These are phyloP conservation scores for Jatropha podagrica DNA, from an alignment of 441 rosid species.

Conservation along the genomic window DNA sequence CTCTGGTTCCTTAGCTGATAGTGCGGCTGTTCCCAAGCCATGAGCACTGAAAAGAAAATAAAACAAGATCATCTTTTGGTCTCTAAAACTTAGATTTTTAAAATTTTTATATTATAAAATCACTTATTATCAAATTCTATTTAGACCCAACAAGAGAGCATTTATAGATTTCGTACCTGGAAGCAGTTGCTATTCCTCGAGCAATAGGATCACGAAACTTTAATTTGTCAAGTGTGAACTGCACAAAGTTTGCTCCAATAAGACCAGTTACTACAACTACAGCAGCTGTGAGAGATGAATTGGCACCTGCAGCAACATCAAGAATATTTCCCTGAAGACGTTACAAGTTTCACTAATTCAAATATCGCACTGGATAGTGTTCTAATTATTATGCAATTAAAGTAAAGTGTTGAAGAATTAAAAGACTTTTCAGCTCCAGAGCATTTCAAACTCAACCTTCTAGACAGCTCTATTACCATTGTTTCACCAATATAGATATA, in stretches of 20 bases:
- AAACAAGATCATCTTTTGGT: not conserved
- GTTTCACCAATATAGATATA: not conserved
- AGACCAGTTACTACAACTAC: constrained; percentile 92
- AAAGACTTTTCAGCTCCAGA: too few relatives aligned
- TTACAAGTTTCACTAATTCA: constrained; percentile 6
- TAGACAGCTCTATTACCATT: too few relatives aligned
- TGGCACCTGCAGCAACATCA: constrained; percentile 54
- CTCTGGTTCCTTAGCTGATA: constrained; percentile 96
- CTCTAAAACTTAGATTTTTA: not conserved
- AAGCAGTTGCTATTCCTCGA: constrained; percentile 93
- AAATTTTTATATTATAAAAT: not conserved
- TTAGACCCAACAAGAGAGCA: not conserved
- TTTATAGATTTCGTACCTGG: constrained; percentile 48
- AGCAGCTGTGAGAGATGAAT: constrained; percentile 90
- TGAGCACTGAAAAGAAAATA: constrained; percentile 61
- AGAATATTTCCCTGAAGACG: constrained; percentile 8
- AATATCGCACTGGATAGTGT: not conserved
- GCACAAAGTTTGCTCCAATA: constrained; percentile 89
- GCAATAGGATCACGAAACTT: constrained; percentile 81
- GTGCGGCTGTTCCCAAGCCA: constrained; percentile 95
- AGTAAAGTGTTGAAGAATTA: too few relatives aligned
- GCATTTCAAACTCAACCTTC: too few relatives aligned
- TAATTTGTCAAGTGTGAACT: constrained; percentile 70
- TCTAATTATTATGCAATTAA: not conserved
- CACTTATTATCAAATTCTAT: too few relatives aligned